Evolutionary conservation across 148 eudicot species (phyloP), one percentile per base, ranked within the genome.

Genomic region (Rhododendron molle): DNA sequence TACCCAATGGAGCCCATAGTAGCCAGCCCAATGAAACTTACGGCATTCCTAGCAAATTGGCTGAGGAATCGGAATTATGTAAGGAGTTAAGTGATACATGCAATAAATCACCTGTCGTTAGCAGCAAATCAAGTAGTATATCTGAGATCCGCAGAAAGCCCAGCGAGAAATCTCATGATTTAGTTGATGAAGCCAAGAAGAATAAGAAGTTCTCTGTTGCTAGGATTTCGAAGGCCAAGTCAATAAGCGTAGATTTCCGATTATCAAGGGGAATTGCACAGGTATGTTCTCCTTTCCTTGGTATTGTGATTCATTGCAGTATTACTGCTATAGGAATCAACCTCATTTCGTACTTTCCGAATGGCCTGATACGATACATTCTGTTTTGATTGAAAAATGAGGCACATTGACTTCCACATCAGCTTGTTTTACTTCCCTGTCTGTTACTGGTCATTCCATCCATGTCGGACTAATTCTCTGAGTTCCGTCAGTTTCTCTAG

Each of bases 241-340:
- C 99, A 56, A 93, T 97, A 90, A 95, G 90, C 86, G 93, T 97
- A 83, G 99, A 97, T 90, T 89, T 95, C 40, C 98, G 99, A 76
- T 90, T 97, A 85, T 95, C 99, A 36, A 93, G 96, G 89, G 99
- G 99, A 86, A 95, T 97, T 85, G 94, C 99, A 46, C 92, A 93
- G 96, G 99, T 96, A 87, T 84, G 88, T 84, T 85, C 76, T 60
- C 84, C 46, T 78, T 76, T 81, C 21, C 47, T 82, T 54, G 44
- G 74, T 73, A 56, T 34, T 12, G 76, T 86, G 47, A 21, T 60
- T 30, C 54, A 47, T 23, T 28, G 74, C 74, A 26, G 38, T 14
- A 26, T 69, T 69, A 13, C 36, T 26, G 12, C 36, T 69, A 12
- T 12, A 3, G 34, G 74, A 28, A 69, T 69, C 15, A 28, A 69